Conservation (phyloP, 2,329 filamentous ascomycete genomes). For the Aureobasidium namibiae region DNA sequence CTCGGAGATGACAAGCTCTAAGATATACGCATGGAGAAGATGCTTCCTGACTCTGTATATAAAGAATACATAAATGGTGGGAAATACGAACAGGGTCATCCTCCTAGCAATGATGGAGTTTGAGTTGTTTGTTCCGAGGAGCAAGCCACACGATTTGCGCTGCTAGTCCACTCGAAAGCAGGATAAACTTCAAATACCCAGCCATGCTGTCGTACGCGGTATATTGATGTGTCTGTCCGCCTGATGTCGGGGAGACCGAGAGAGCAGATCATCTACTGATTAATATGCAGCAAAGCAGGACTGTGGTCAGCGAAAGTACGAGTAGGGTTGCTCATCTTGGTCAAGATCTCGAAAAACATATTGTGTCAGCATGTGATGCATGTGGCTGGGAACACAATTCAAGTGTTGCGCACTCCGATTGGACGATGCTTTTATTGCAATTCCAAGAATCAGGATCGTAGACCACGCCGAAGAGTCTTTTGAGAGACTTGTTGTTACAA, state of each 20-base stretch:
- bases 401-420: neutral
- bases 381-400: constrained; percentile 3
- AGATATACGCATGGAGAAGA: too few species aligned
- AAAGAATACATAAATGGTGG: neutral
- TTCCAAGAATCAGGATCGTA: neutral
- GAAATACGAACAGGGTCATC: neutral
- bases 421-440: neutral
- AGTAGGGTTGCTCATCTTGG: neutral
- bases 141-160: constrained; percentile 4
- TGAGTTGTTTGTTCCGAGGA: neutral
- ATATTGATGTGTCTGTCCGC: neutral
- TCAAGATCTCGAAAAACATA: neutral
- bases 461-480: neutral
- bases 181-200: neutral
- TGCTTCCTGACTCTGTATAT: too few species aligned
- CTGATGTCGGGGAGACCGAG: neutral
- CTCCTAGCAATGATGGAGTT: neutral
- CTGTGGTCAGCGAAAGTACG: neutral
- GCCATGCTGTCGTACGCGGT: neutral
- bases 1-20: neutral
- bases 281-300: neutral
- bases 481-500: neutral
- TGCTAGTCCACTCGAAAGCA: neutral
- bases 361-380: constrained; percentile 6
- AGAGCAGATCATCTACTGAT: neutral